Percentiles rank a stretch among this genome's conserved stretches.
Conservation (phyloP, 192 early-diverging fungal species). For the Coemansia sp. region DNA sequence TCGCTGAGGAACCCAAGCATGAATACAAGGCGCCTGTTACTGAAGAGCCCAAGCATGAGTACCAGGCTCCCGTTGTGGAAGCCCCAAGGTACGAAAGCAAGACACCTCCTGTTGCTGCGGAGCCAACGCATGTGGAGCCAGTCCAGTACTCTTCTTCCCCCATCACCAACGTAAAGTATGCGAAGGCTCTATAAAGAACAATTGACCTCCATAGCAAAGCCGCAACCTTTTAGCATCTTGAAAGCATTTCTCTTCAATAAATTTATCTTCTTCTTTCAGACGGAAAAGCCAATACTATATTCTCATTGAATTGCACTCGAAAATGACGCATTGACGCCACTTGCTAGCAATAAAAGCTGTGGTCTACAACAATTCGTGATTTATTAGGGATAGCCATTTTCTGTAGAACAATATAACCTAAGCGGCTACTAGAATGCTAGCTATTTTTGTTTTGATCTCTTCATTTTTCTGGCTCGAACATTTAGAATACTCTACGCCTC, state of each 20-base stretch:
- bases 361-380: neutral
- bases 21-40: constrained; percentile 9
- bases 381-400: neutral
- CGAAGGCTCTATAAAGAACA: neutral
- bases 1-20: constrained; percentile 13
- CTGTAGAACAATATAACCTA: neutral
- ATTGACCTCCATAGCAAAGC: neutral
- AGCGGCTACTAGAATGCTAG: neutral
- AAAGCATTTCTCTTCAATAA: neutral
- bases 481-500: neutral
- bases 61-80: constrained; percentile 9
- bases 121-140: neutral
- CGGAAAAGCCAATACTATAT: neutral
- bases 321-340: constrained; percentile 1
- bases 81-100: constrained; percentile 9
- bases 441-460: constrained; percentile 6
- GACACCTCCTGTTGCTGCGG: constrained; percentile 11
- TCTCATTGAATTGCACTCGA: neutral
- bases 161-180: constrained; percentile 4
- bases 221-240: neutral
- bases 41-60: constrained; percentile 7
- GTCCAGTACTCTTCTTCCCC: neutral
- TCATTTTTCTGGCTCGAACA: neutral
- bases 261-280: neutral
- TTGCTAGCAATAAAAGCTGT: neutral